Base-by-base conservation (phyloP, 176 grass and related monocot genomes). In the Triticum turgidum region DNA sequence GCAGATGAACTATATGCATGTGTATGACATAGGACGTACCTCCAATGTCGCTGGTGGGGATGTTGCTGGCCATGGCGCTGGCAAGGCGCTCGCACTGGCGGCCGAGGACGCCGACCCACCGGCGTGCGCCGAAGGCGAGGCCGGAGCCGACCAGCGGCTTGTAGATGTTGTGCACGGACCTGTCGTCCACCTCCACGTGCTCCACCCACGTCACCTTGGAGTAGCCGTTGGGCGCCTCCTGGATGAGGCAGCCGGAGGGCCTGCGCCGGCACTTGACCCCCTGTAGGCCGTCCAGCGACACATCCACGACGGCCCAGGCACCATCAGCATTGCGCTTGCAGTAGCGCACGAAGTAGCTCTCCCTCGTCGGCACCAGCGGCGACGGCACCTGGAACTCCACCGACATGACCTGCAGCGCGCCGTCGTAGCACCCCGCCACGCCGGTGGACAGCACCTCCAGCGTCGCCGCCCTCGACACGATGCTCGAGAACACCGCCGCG, bases 161-260 rank as follows among this genome's bases (percentile, higher is more conserved):
- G 92, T 99, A 99, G 35, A 99, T 88, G 56, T 73, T 86, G 87
- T 99, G 97, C 80, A 99, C 97, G 4, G 94, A 96, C 35, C 97
- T 93, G 62, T 97, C 97, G 4, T 99, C 97, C 21, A 99, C 92
- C 87, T 99, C 97, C 4, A 97, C 87, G 7, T 99, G 97, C 77
- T 99, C 97, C 34, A 99, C 97, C 97, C 97, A 99, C 1, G 88
- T 98, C 32, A 98, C 94, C 92, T 99, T 97, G 3, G 97, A 99
- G 80, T 99, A 97, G 24, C 97, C 97, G 73, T 99, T 99, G 9
- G 97, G 97, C 87, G 96, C 92, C 87, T 99, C 97, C 79, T 94
- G 94, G 77, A 99, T 99, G 47, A 99, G 81, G 69, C 97, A 99
- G 37, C 97, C 97, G 0, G 97, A 99, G 0, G 97, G 94, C 63